phyloP scores from a whole-genome alignment of 1,284 basidiomycete species.

The Malassezia psittaci region DNA sequence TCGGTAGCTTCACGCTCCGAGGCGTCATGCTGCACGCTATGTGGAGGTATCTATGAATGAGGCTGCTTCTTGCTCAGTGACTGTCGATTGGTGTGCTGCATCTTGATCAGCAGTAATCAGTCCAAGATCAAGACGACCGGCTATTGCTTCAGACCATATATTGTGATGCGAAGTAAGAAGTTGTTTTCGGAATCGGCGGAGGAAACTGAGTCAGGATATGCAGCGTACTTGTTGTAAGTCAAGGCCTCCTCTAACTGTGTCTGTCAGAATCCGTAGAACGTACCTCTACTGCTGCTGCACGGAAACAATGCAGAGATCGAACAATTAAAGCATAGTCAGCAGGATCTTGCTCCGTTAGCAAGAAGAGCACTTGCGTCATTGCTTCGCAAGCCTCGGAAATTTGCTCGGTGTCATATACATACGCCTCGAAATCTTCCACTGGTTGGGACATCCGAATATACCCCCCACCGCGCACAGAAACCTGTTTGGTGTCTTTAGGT shows the following conservation, averaged over 20 bases:
- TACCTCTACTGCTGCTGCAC: neutral
- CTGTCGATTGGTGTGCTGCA: slow-evolving; percentile 3
- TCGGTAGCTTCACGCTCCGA: slow-evolving; percentile 5
- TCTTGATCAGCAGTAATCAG: slow-evolving; percentile 12
- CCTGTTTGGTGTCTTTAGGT: neutral
- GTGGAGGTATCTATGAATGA: slow-evolving; percentile 2
- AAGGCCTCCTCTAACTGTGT: slow-evolving; percentile 10
- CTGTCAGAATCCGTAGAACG: neutral
- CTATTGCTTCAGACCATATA: neutral
- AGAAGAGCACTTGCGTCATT: slow-evolving; percentile 22
- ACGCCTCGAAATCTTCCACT: slow-evolving; percentile 18
- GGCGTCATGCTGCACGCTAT: slow-evolving; percentile 2
- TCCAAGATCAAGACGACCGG: slow-evolving; percentile 1
- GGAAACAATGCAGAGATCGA: neutral
- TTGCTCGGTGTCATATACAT: slow-evolving; percentile 20
- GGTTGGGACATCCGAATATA: slow-evolving; percentile 15
- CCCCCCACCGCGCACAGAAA: neutral
- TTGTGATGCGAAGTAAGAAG: neutral
- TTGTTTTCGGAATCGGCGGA: neutral
- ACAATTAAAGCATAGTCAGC: slow-evolving; percentile 8
- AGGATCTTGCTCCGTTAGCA: slow-evolving; percentile 13
- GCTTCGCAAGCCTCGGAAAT: slow-evolving; percentile 22
- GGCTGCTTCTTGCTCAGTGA: neutral
- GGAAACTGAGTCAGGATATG: slow-evolving; percentile 4
- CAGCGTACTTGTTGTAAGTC: slow-evolving; percentile 10